Evolutionary conservation across 768 basidiomycete genomes (phyloP), one percentile per base, ranked within the genome.

Genomic region (Tylopilus sp.): DNA sequence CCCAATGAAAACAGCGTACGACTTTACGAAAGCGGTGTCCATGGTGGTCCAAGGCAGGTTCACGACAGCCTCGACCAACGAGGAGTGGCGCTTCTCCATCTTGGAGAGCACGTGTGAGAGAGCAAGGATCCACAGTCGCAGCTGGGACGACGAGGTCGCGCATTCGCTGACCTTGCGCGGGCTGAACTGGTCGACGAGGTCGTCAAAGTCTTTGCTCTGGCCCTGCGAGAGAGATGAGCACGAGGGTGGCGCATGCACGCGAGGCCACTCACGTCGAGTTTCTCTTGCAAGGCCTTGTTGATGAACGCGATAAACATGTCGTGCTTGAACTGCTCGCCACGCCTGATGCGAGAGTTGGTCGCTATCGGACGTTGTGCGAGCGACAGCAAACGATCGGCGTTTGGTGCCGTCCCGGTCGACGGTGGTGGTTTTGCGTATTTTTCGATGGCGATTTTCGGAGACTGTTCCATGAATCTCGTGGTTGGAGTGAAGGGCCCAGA

Each of bases 1-100:
- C 25, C 92, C 90, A 44, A 93, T 82, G 67, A 97, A 97, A 31
- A 87, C 80, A 28, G 86, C 87, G 72, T 96, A 98, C 6, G 86
- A 85, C 70, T 87, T 88, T 48, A 95, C 93, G 58, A 96, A 89
- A 30, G 76, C 73, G 29, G 81, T 81, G 64, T 96, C 94, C 71
- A 92, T 83, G n/a, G 85, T 89, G 16, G 89, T 86, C 97, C 97
- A 99, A 13, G 93, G 92, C 64, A 98, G 78, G 56, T 78, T 79
- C 38, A 98, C 77, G 53, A 98, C 82, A 14, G 94, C 92, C 56
- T 94, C 84, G 33, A 98, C 86, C 28, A 99, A 82, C 0, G 83
- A 66, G 16, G 84, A 75, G 66, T 98, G 95, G 10, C 80, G 76
- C 45, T 84, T 84, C 60, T 93, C 94, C 29, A 99, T 77, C 37